These are phyloP conservation scores for Phytophthora rubi DNA, from an alignment of 352 stramenopile genomes.

Conservation along the genomic window DNA sequence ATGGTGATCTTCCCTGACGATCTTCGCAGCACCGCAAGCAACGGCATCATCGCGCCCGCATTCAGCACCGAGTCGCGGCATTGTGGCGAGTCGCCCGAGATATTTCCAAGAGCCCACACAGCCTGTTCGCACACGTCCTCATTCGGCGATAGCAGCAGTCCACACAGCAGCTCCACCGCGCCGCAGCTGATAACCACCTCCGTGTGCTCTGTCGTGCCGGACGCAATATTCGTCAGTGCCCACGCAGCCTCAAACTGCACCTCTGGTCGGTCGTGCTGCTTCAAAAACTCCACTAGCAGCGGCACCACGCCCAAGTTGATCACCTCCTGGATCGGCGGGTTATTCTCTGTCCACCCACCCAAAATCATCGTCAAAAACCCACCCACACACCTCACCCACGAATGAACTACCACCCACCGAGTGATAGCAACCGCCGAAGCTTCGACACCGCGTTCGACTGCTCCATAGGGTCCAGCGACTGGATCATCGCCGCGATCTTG, in stretches of 20 bases:
- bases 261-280: slow-evolving; percentile 91
- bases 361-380: slow-evolving; percentile 3
- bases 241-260: slow-evolving; percentile 99
- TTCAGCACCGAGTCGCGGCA: slow-evolving; percentile 97
- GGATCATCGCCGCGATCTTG: slow-evolving; percentile 95
- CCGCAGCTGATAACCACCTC: slow-evolving; percentile 97
- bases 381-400: neutral
- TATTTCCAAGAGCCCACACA: slow-evolving; percentile 99
- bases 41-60: slow-evolving; percentile 93
- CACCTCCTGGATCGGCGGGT: slow-evolving; percentile 98
- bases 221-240: slow-evolving; percentile 99
- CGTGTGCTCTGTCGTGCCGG: slow-evolving; percentile 98
- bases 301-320: slow-evolving; percentile 98
- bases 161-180: slow-evolving; percentile 97
- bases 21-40: slow-evolving; percentile 95
- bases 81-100: slow-evolving; percentile 97
- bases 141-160: slow-evolving; percentile 95
- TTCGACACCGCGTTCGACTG: slow-evolving; percentile 96
- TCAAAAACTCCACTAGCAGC: slow-evolving; percentile 97
- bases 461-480: slow-evolving; percentile 91
- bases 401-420: slow-evolving; percentile 58
- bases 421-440: slow-evolving; percentile 97
- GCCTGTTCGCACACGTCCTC: slow-evolving; percentile 97
- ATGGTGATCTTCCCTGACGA: slow-evolving; percentile 93
- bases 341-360: slow-evolving; percentile 82